Base-by-base conservation (phyloP, 108 stramenopile genomes). In the Nitzschia sp. region DNA sequence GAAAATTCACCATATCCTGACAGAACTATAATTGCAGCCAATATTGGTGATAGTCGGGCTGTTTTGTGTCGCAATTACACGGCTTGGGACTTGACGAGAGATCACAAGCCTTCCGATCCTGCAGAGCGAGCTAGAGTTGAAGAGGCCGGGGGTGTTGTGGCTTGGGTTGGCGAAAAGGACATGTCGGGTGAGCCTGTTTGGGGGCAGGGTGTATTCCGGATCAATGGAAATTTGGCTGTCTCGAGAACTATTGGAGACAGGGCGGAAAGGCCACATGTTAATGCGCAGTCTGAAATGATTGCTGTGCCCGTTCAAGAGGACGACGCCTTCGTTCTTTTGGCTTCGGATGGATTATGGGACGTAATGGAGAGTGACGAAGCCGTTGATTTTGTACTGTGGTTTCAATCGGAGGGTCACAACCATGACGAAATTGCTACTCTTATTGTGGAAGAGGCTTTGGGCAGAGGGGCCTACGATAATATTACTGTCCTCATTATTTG, bases 221-320 rank as follows among this genome's bases (percentile, higher is more conserved):
- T 98, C 51, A 98, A 98, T 83, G 95, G 97, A 14, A 98, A 94
- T 69, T 75, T 98, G 25, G 93, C 97, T 38, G 65, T 98, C 14
- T 92, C 97, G 6, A 73, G 97, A 8, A 90, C 97, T 8, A 86
- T 98, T 51, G 97, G 97, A n/a, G 97, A 98, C 76, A 78, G 93
- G 7, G 81, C 82, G 25, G 95, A 94, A 63, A 79, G 91, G 8
- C 97, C 97, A 9, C 79, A 75, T 56, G 92, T 98, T 5, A 85
- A 73, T 39, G 84, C 80, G 25, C 86, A 88, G 41, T 88, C 89
- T 0, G 97, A 98, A 19, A 79, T 98, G n/a, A 68, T 65, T 39
- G 64, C 71, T 37, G 69, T 83, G 24, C 56, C 65, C 51, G 25
- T 82, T 2, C 79, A 77, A n/a, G 83, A 73, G 11, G 64, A 70